Evolutionary conservation across 2,329 filamentous ascomycete genomes (phyloP), one percentile per base, ranked within the genome.

Genomic region (Hansfordia pulvinata): DNA sequence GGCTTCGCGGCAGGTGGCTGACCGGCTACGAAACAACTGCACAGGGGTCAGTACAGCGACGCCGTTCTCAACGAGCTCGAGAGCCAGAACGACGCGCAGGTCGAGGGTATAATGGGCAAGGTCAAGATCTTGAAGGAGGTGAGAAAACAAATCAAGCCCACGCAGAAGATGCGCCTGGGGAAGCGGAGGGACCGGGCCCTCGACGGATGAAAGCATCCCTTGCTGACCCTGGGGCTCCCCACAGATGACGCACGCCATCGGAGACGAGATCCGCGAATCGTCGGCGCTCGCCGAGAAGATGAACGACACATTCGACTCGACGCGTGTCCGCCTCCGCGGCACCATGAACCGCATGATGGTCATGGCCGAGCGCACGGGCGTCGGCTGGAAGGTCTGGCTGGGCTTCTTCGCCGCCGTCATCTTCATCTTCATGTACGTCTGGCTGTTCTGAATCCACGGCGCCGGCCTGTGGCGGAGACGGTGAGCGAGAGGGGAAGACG

Each of bases 291-390:
- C 85, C 3, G 84, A 94, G 42, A 88, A 85, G 56, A 93, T 98
- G 77, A 96, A 96, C 53, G 83, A 93, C 46, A 70, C 74, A 5
- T 98, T 96, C 48, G 88, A 96, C 49, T 74, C 70, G 42, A 92
- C 88, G 28, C 64, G 86, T 18, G 57, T 85, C 27, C 71, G 81
- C 36, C 60, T 98, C 35, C 70, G 76, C 23, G 85, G 88, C 28
- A 96, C 92, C 11, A 96, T 98, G 90, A 93, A 84, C 49, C 67
- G 86, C 32, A 98, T 98, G 90, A 57, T 96, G 38, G 50, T 88
- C 28, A 98, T 98, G 90, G 90, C 90, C 4, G 72, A 96, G 58
- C 68, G 75, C 43, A 93, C 86, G 3, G 90, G 90, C n/a, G 77
- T 98, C 8, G 78, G 85, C 44, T 98, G 90, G 90, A 88, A 72